A percentile compares a stretch with the other conserved stretches of the same genome.
These are phyloP conservation scores for Tetragonia tetragonoides DNA, from an alignment of 148 eudicot species.

Conservation along the genomic window DNA sequence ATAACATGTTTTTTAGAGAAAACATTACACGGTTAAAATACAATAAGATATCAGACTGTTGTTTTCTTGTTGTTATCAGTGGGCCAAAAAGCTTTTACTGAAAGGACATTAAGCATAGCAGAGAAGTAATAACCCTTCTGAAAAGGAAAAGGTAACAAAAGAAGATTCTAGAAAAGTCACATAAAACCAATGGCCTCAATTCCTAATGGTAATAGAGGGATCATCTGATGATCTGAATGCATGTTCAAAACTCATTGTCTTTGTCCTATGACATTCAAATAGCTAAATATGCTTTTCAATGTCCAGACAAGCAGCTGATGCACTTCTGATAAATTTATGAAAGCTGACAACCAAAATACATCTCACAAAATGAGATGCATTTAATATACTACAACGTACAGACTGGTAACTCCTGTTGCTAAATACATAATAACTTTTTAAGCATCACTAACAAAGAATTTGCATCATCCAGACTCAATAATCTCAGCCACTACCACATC, in stretches of 20 bases:
- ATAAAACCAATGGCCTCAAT: background rate
- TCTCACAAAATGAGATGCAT: background rate
- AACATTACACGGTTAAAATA: no score
- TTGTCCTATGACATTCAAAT: background rate
- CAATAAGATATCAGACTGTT: background rate
- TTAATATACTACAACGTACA: background rate
- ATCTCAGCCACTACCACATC: background rate
- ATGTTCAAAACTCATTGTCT: background rate
- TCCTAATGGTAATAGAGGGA: background rate
- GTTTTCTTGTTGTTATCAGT: background rate
- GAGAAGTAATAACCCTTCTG: no score
- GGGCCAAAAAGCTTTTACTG: no score
- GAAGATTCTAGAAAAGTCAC: background rate
- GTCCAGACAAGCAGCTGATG: background rate
- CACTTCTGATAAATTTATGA: background rate
- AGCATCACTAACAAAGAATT: background rate
- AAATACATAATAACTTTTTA: background rate
- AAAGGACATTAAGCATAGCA: no score
- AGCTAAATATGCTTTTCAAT: background rate
- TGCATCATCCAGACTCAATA: background rate
- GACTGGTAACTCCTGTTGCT: background rate
- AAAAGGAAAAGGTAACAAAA: no score
- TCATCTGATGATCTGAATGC: background rate
- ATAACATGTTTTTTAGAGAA: background rate
- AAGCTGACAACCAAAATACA: conserved; percentile 2